phyloP scores from a whole-genome alignment of 495 filamentous ascomycete species.

The Penicillium steckii region DNA sequence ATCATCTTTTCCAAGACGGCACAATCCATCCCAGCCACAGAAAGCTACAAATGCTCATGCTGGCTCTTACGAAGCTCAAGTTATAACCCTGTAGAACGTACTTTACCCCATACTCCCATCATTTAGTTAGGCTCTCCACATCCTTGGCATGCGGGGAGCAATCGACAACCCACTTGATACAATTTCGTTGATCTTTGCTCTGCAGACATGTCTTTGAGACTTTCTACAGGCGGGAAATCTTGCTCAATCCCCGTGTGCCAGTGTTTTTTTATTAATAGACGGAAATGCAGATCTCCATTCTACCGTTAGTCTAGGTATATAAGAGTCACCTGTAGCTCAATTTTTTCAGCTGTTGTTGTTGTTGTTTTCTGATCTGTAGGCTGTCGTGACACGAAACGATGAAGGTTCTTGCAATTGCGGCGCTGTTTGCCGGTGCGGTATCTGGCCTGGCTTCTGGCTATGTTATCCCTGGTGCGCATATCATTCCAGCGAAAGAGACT shows the following conservation, averaged over 20 bases:
- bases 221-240: background rate
- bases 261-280: background rate
- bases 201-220: background rate
- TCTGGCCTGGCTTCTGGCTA: slow-evolving; percentile 13
- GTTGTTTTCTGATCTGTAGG: too few relatives aligned
- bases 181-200: background rate
- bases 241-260: background rate
- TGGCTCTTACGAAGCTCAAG: background rate
- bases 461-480: slow-evolving; percentile 24
- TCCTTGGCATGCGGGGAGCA: slow-evolving; percentile 1
- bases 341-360: background rate
- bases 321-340: background rate
- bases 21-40: slow-evolving; percentile 8
- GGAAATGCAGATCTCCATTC: background rate
- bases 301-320: background rate
- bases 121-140: background rate
- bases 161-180: background rate
- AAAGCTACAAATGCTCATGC: background rate
- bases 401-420: slow-evolving; percentile 25
- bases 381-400: too few relatives aligned
- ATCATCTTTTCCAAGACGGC: slow-evolving; percentile 17
- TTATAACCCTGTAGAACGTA: background rate
- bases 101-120: background rate
- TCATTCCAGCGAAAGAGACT: slow-evolving; percentile 28
- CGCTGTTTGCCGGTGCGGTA: slow-evolving; percentile 24